phyloP scores from a whole-genome alignment of 352 stramenopile species.

The Globisporangium viniferum region DNA sequence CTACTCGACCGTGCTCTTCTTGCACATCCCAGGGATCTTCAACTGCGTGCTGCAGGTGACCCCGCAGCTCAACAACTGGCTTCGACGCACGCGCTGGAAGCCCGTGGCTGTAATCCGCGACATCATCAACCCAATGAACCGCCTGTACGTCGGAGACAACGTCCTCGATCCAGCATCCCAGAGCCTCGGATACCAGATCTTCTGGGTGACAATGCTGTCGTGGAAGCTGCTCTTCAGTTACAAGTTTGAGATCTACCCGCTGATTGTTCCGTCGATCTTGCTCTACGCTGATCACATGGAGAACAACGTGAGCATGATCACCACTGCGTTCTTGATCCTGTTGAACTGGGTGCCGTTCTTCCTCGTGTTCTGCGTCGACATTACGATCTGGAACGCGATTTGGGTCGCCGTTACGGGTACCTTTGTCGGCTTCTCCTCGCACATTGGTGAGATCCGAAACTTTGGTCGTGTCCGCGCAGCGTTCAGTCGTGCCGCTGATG shows the following conservation, averaged over 20 bases:
- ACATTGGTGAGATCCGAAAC: conserved; percentile 96
- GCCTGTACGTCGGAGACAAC: conserved; percentile 96
- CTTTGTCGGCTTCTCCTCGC: conserved; percentile 95
- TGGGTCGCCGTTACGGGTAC: conserved; percentile 97
- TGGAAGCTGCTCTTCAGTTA: conserved; percentile 99
- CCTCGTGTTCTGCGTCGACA: conserved; percentile 98
- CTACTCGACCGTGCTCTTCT: conserved; percentile 43
- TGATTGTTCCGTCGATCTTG: conserved; percentile 94
- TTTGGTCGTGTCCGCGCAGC: conserved; percentile 81
- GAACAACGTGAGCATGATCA: conserved; percentile 81
- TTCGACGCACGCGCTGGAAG: conserved; percentile 59
- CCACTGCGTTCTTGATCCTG: conserved; percentile 88
- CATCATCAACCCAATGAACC: conserved; percentile 94
- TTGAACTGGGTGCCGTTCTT: conserved; percentile 97
- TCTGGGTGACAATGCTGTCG: conserved; percentile 92
- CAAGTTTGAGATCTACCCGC: conserved; percentile 96
- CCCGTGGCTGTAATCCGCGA: conserved; percentile 71
- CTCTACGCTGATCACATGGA: conserved; percentile 96
- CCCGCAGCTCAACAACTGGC: conserved; percentile 79
- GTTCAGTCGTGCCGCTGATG: conserved; percentile 85
- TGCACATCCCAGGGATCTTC: conserved; percentile 68
- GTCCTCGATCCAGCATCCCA: conserved; percentile 92
- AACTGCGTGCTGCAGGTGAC: conserved; percentile 80
- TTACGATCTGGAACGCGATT: conserved; percentile 98
- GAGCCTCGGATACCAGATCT: conserved; percentile 92